Evolutionary conservation across 179 eudicot species (phyloP).

Genomic region (Carnegiea gigantea): DNA sequence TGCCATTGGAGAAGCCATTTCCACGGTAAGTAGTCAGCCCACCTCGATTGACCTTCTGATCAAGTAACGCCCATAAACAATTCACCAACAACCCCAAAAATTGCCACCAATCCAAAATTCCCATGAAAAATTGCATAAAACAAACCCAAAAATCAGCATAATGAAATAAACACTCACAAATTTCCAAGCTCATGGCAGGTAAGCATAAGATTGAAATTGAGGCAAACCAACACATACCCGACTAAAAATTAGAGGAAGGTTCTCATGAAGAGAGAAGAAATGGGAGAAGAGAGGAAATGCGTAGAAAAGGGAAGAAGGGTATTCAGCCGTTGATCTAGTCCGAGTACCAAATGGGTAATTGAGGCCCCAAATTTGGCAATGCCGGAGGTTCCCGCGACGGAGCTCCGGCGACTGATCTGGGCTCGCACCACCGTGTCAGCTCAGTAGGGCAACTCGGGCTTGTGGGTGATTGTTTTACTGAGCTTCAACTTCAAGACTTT

Average conservation of each 20-base stretch:
- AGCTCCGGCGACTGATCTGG: background rate
- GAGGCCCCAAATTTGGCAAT: background rate
- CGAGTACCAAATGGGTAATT: background rate
- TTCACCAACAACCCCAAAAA: background rate
- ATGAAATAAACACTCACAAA: background rate
- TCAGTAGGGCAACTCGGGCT: background rate
- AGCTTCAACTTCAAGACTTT: background rate
- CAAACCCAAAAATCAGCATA: background rate
- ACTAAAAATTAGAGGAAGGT: background rate
- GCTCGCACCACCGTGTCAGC: background rate
- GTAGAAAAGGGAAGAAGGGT: background rate
- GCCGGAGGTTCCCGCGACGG: background rate
- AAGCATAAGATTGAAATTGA: background rate
- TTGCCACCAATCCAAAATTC: background rate
- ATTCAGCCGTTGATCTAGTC: background rate
- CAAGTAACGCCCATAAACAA: background rate
- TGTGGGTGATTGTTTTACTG: background rate
- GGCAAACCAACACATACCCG: background rate
- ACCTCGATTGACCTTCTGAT: constrained; percentile 16
- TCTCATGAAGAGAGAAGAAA: background rate
- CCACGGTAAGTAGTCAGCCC: constrained; percentile 2
- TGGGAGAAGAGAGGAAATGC: background rate
- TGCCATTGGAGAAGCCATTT: constrained; percentile 45
- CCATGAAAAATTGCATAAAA: background rate
- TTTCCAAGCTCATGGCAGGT: background rate